phyloP scores from a whole-genome alignment of 1,284 basidiomycete genomes.

The Earliella scabrosa region DNA sequence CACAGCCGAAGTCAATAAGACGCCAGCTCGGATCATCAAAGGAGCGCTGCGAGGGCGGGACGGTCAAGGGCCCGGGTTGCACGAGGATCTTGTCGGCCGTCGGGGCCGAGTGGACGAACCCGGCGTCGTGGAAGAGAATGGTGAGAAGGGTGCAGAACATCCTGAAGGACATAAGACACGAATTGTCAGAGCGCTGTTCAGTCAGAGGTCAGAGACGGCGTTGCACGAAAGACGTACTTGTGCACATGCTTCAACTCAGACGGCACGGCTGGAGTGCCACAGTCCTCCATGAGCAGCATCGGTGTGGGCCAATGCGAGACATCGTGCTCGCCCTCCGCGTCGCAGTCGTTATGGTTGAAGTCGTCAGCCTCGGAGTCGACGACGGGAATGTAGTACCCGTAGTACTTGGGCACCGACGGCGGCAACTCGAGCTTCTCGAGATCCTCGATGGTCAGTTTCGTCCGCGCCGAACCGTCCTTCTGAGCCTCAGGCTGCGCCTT shows the following conservation, averaged over 20 bases:
- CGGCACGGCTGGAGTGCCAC: constrained; percentile 40
- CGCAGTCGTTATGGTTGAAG: neutral
- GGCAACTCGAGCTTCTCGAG: constrained; percentile 45
- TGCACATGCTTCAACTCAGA: constrained; percentile 35
- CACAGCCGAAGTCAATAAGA: constrained; percentile 52
- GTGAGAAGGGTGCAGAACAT: constrained; percentile 42
- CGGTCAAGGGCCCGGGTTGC: constrained; percentile 45
- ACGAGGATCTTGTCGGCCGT: constrained; percentile 48
- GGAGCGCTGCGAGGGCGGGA: constrained; percentile 28
- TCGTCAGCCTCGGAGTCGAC: neutral
- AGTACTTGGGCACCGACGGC: constrained; percentile 53
- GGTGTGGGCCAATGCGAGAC: constrained; percentile 33
- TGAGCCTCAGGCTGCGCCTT: too few relatives aligned
- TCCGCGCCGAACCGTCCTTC: too few relatives aligned
- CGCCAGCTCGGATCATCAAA: constrained; percentile 42
- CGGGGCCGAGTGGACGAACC: constrained; percentile 45
- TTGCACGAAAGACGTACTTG: constrained; percentile 32
- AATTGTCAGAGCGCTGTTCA: too few relatives aligned
- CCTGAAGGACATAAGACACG: too few relatives aligned
- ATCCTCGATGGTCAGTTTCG: too few relatives aligned
- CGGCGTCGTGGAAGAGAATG: constrained; percentile 42
- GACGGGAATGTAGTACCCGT: constrained; percentile 49
- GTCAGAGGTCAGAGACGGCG: neutral
- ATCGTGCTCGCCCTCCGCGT: neutral
- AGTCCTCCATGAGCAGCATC: constrained; percentile 51